These are phyloP conservation scores for Verbascum thapsus DNA, from an alignment of 257 asterid genomes.

Conservation along the genomic window DNA sequence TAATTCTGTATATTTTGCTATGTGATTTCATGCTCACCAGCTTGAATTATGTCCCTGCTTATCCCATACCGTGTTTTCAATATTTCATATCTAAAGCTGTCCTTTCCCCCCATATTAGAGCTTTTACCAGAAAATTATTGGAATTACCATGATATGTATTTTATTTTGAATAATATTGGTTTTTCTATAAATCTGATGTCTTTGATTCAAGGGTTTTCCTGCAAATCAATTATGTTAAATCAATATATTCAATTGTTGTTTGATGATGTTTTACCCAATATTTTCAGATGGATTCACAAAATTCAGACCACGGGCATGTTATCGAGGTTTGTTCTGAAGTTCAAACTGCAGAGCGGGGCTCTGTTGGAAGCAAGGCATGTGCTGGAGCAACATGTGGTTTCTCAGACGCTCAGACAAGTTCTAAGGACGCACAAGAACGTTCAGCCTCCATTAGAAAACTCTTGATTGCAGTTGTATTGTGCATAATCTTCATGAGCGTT, in stretches of 20 bases:
- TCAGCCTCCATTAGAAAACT: conserved; percentile 63
- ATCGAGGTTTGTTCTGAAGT: conserved; percentile 45
- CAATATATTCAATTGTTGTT: neutral
- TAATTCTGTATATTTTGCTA: neutral
- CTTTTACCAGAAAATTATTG: neutral
- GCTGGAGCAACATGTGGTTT: conserved; percentile 72
- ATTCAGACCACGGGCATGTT: conserved; percentile 41
- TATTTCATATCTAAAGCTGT: neutral
- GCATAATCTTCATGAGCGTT: conserved; percentile 61
- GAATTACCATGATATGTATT: neutral
- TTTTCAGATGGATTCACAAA: conserved; percentile 55
- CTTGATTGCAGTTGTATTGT: conserved; percentile 56
- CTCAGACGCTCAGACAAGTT: conserved; percentile 51
- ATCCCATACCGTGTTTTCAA: neutral
- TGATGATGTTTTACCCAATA: neutral
- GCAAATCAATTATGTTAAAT: neutral
- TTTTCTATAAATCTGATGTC: neutral
- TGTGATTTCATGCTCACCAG: neutral
- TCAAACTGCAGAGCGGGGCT: conserved; percentile 34
- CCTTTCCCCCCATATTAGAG: too few species aligned
- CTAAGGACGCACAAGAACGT: conserved; percentile 61
- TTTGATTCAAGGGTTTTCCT: neutral
- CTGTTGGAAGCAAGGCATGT: conserved; percentile 50
- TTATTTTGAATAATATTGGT: neutral
- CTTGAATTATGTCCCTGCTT: neutral